phyloP scores from a whole-genome alignment of 164 flowering plant species.

The Annona squamosa region DNA sequence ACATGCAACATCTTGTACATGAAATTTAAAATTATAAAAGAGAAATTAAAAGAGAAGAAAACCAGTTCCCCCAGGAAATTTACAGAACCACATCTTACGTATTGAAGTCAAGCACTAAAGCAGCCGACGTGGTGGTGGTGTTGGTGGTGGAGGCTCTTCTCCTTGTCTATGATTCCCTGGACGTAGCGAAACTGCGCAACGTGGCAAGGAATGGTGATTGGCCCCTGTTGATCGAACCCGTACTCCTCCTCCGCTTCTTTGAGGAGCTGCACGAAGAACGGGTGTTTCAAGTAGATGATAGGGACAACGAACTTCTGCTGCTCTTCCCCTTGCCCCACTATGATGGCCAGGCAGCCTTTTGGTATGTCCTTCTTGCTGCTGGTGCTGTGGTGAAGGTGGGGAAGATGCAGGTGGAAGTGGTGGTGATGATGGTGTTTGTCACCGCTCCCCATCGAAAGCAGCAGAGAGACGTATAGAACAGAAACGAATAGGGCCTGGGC shows the following conservation, averaged over 20 bases:
- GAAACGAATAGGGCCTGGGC: background rate
- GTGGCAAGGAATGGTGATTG: constrained; percentile 68
- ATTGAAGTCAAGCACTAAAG: background rate
- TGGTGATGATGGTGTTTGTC: constrained; percentile 17
- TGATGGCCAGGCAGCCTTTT: constrained; percentile 63
- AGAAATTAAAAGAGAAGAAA: background rate
- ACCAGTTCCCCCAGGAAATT: background rate
- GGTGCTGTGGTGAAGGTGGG: constrained; percentile 28
- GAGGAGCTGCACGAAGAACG: constrained; percentile 56
- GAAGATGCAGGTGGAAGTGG: constrained; percentile 37
- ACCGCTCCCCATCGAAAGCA: constrained; percentile 11
- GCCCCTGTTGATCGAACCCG: constrained; percentile 70
- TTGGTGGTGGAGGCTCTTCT: constrained; percentile 21
- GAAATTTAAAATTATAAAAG: background rate
- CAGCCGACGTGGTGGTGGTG: constrained; percentile 7
- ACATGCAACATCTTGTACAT: background rate
- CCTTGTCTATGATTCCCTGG: constrained; percentile 51
- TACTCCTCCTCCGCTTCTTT: constrained; percentile 78
- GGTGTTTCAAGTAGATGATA: constrained; percentile 63
- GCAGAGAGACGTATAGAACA: background rate
- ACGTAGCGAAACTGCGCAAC: constrained; percentile 60
- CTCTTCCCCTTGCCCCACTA: constrained; percentile 55
- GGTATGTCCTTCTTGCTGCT: constrained; percentile 31
- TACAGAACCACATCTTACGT: background rate
- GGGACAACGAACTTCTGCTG: constrained; percentile 66